Evolutionary conservation across 768 basidiomycete genomes (phyloP), one percentile per base, ranked within the genome.

Genomic region (Sarcomyxa edulis): DNA sequence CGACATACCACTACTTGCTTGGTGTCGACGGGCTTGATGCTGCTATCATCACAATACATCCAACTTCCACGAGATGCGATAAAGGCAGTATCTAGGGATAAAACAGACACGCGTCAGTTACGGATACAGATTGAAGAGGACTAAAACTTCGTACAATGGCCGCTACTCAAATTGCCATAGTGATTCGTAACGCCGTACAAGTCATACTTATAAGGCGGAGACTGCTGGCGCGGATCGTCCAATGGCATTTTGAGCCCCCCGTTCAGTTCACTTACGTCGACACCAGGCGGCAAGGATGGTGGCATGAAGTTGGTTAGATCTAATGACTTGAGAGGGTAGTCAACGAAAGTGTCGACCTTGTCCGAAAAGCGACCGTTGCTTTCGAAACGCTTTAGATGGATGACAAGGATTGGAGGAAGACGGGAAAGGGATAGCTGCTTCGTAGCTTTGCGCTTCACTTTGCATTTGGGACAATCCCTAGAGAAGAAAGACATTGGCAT

Each of bases 161-260:
- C 96, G 54, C 88, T 90, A 52, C 83, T 91, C 39, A 99, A 63
- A 54, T 81, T 95, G 7, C 96, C 96, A 58, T 81, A 90, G 62
- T 99, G 96, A 58, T 98, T 97, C 42, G 90, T 95, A 28, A 98
- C 93, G 7, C 73, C 94, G 53, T 96, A 98, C 47, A 98, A 63
- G 52, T 99, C 95, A 56, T 98, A 99, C 48, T 68, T 75, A 58
- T 90, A 97, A 2, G 92, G 92, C 15, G 89, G 90, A n/a, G 80
- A 53, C 59, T 93, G 89, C 12, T 76, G 68, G 14, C 88, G 70
- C 1, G 92, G 87, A 55, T 93, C 93, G 14, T 85, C 80, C 15
- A 55, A 51, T 11, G 71, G 65, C 53, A 64, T 50, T 27, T 58
- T 62, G 20, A 64, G 50, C 7, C 68, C 68, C 4, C 64, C 63